These are phyloP conservation scores for Suhomyces panamericanus DNA, from an alignment of 1,139 yeast species.

Conservation along the genomic window DNA sequence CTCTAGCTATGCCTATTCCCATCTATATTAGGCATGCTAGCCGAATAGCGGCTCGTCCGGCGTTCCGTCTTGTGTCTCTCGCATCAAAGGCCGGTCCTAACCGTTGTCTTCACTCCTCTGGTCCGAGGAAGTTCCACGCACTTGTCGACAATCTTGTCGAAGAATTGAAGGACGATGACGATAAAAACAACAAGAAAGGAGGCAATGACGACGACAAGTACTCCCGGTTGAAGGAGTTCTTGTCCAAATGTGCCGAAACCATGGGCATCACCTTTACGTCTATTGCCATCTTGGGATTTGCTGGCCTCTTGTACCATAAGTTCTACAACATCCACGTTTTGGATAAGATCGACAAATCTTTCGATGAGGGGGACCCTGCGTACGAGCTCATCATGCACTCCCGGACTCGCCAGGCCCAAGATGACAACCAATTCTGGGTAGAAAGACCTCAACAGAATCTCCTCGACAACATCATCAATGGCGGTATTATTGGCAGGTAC, in stretches of 20 bases:
- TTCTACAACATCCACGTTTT: constrained; percentile 61
- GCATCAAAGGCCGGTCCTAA: background rate
- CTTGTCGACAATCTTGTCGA: constrained; percentile 21
- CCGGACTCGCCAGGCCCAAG: constrained; percentile 33
- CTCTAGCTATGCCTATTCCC: background rate
- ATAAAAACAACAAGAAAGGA: constrained; percentile 11
- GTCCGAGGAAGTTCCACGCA: constrained; percentile 14
- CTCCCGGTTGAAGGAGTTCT: constrained; percentile 28
- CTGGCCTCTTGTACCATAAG: constrained; percentile 70
- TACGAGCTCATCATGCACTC: constrained; percentile 57
- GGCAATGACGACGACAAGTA: constrained; percentile 14
- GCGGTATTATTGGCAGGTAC: constrained; percentile 65
- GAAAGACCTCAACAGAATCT: constrained; percentile 67
- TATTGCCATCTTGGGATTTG: constrained; percentile 64
- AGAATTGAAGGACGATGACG: constrained; percentile 16
- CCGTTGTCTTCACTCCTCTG: constrained; percentile 2
- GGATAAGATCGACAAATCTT: constrained; percentile 65
- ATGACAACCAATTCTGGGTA: constrained; percentile 53
- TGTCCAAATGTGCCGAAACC: constrained; percentile 64
- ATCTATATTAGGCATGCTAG: background rate
- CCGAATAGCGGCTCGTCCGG: background rate
- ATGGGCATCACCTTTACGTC: constrained; percentile 78
- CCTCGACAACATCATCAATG: constrained; percentile 65
- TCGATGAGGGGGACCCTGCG: constrained; percentile 68
- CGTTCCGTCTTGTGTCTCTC: background rate